Conservation (phyloP, 2,329 filamentous ascomycete genomes). For the Ophidiomyces ophidiicola region DNA sequence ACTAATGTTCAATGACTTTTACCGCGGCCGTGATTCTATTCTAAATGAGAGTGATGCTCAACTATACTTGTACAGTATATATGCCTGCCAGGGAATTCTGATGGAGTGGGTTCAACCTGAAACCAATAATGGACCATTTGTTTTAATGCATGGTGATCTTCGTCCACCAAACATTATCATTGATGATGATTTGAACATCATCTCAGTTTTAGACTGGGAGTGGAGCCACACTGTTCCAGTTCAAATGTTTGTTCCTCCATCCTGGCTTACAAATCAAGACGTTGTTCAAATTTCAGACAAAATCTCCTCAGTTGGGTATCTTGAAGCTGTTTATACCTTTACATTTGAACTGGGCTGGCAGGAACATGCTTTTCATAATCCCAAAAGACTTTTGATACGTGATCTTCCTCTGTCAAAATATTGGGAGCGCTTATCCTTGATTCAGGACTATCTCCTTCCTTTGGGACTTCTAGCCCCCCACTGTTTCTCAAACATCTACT, state of each 20-base stretch:
- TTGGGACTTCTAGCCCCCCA: constrained; percentile 8
- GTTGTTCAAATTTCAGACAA: background rate
- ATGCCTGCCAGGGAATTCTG: constrained; percentile 4
- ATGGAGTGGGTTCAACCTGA: constrained; percentile 12
- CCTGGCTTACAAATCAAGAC: constrained; percentile 2
- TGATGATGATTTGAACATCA: constrained; percentile 11
- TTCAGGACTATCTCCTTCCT: constrained; percentile 5
- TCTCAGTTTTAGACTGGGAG: constrained; percentile 11
- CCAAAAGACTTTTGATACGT: background rate
- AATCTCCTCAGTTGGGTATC: background rate
- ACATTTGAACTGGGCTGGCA: background rate
- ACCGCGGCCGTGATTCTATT: constrained; percentile 7
- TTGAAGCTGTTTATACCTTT: background rate
- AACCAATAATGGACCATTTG: constrained; percentile 12
- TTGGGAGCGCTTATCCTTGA: background rate
- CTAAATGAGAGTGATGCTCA: constrained; percentile 11
- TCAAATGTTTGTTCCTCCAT: constrained; percentile 10
- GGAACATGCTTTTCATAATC: background rate
- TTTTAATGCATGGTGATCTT: constrained; percentile 14
- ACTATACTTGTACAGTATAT: constrained; percentile 12
- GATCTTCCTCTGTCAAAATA: constrained; percentile 1
- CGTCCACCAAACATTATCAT: constrained; percentile 12
- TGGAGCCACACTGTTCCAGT: constrained; percentile 11
- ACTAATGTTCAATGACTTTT: constrained; percentile 11
- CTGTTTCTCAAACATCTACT: constrained; percentile 13